Evolutionary conservation across 176 grass and related monocot genomes (phyloP).

Genomic region (Ampelocalamus luodianensis): DNA sequence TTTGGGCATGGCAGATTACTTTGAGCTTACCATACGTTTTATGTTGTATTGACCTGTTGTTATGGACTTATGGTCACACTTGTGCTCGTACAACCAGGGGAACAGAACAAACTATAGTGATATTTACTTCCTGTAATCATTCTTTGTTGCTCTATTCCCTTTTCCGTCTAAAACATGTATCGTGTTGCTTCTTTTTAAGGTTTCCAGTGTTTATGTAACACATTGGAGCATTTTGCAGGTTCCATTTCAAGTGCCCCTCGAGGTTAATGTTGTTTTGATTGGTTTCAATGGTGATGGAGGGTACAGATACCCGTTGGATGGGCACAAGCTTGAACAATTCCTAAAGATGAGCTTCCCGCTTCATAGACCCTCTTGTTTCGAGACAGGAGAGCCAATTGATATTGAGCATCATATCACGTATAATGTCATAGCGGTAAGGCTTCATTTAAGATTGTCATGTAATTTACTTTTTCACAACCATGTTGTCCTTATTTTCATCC

Average conservation of each 20-base stretch:
- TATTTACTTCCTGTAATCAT: constrained; percentile 1
- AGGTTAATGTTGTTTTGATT: constrained; percentile 95
- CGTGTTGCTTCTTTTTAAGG: background rate
- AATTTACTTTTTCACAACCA: constrained; percentile 18
- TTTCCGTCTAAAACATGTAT: background rate
- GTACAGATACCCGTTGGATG: constrained; percentile 83
- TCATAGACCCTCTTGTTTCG: constrained; percentile 91
- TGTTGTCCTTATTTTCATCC: constrained; percentile 29
- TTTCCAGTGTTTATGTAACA: constrained; percentile 28
- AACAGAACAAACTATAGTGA: constrained; percentile 1
- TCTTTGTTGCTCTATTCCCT: background rate
- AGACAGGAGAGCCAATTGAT: constrained; percentile 97
- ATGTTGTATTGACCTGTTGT: background rate
- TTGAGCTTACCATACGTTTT: background rate
- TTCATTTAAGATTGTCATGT: constrained; percentile 25
- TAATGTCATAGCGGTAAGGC: constrained; percentile 83
- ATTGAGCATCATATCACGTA: constrained; percentile 97
- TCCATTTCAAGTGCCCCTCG: constrained; percentile 97
- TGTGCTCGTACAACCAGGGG: background rate
- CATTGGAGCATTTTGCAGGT: constrained; percentile 62
- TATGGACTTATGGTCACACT: background rate
- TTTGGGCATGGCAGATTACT: background rate
- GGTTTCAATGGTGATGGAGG: constrained; percentile 96
- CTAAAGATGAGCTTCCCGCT: constrained; percentile 83
- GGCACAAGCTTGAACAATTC: constrained; percentile 82